Evolutionary conservation across 306 rosid species (phyloP), one percentile per base, ranked within the genome.

Genomic region (Phaseolus lunatus): DNA sequence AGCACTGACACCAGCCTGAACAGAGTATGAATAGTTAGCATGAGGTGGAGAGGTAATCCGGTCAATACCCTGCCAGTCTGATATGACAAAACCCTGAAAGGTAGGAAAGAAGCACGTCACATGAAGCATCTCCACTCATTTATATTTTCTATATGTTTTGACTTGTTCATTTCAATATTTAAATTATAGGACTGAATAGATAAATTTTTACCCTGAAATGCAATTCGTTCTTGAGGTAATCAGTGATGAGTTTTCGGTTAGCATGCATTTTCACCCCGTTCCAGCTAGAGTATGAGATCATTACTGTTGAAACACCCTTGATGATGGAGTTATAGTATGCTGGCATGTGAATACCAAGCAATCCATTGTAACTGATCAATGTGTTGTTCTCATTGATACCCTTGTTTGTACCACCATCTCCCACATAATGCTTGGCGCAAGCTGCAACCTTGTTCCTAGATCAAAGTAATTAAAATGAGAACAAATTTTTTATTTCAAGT

Each of bases 361-460:
- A 80, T 48, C 89, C 97, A 37, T 87, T 78, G 69, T n/a, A 87
- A 80, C 16, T 62, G 37, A 85, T 78, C n/a, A 89, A 27, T 15
- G 99, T 95, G 79, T 95, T 95, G 86, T 92, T 87, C 87, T 95
- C 97, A 67, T 95, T 88, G 66, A 95, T 87, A 54, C 98, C 98
- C 82, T 79, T 83, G 75, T 65, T 88, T 16, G 98, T 95, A 80
- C 98, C 98, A 47, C 98, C 98, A 76, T 95, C 98, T 79, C 98
- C 98, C 52, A 95, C 65, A 45, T 70, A 95, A 78, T 95, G 98
- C 93, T 95, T 95, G 54, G 97, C 97, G 81, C 98, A 95, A 61
- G 98, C 98, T 24, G 96, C 97, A 82, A 95, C 91, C 84, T 95
- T 95, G 83, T 82, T 85, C 82, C 98, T 95, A 62, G 10, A 18